These are phyloP conservation scores for Stereocaulon alpinum DNA, from an alignment of 495 filamentous ascomycete genomes.

Conservation along the genomic window DNA sequence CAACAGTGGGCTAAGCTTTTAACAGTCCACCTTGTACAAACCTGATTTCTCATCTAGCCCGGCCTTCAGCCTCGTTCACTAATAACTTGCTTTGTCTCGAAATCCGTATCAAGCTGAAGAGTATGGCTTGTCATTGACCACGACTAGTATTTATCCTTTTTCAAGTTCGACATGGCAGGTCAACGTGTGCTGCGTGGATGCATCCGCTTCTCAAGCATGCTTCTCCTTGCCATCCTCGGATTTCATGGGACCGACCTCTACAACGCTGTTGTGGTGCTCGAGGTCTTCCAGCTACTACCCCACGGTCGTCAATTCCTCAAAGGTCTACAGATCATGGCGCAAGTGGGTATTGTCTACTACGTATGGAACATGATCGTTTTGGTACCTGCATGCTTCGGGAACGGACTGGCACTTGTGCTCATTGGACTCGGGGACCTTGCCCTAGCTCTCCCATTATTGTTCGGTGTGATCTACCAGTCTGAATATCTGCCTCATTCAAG, in stretches of 20 bases:
- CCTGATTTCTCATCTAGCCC: too few species aligned
- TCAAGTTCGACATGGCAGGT: too few species aligned
- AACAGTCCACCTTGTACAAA: too few species aligned
- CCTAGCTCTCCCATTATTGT: not conserved
- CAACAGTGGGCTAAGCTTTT: too few species aligned
- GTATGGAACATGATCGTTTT: not conserved
- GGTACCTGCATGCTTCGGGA: not conserved
- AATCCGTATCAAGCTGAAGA: too few species aligned
- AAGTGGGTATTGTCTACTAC: not conserved
- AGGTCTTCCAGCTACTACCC: not conserved
- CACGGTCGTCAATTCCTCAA: not conserved
- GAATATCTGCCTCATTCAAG: not conserved
- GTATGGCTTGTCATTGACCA: too few species aligned
- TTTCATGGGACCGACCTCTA: not conserved
- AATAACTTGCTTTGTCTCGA: too few species aligned
- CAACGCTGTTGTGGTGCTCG: not conserved
- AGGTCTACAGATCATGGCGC: not conserved
- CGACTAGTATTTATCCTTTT: too few species aligned
- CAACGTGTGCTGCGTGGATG: too few species aligned
- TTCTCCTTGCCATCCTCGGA: too few species aligned
- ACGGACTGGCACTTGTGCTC: not conserved
- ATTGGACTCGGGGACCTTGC: not conserved
- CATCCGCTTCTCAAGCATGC: too few species aligned
- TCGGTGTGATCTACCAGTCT: not conserved
- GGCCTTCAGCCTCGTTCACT: too few species aligned